phyloP scores from a whole-genome alignment of 2,329 filamentous ascomycete species.

The Pseudogymnoascus sp. region DNA sequence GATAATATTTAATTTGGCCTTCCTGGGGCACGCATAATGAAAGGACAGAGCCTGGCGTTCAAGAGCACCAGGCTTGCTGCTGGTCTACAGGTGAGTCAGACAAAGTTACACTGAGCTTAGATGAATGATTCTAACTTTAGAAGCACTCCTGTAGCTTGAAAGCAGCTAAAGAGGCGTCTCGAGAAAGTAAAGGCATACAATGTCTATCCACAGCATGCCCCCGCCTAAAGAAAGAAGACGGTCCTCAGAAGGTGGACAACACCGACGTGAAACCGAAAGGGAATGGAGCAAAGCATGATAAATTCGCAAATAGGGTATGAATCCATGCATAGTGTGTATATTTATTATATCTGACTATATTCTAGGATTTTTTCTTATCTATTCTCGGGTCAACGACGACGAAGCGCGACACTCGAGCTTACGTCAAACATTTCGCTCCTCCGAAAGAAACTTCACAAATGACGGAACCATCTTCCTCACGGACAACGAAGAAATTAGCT shows the following conservation, averaged over 20 bases:
- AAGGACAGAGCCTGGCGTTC: conserved; percentile 26
- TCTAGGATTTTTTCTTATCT: conserved; percentile 78
- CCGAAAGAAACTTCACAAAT: conserved; percentile 29
- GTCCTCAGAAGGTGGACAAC: conserved; percentile 23
- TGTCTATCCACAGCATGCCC: conserved; percentile 14
- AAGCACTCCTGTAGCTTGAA: conserved; percentile 11
- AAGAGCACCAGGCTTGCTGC: conserved; percentile 28
- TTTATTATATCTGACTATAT: conserved; percentile 12
- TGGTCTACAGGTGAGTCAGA: conserved; percentile 29
- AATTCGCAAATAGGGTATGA: conserved; percentile 42
- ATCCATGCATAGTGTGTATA: neutral
- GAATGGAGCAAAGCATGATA: conserved; percentile 41
- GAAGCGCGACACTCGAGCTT: conserved; percentile 86
- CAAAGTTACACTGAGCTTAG: neutral
- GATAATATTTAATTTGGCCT: conserved; percentile 5
- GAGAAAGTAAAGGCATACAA: conserved; percentile 15
- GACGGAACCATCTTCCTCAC: conserved; percentile 24
- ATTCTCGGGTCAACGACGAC: conserved; percentile 84
- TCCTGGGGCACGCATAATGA: conserved; percentile 26
- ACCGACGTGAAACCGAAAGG: conserved; percentile 24
- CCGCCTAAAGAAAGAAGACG: conserved; percentile 23
- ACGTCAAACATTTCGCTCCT: conserved; percentile 75
- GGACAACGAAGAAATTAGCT: conserved; percentile 16
- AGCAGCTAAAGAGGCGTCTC: neutral
- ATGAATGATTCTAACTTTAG: conserved; percentile 16